Conservation (phyloP, 2,329 filamentous ascomycete species). For the Aspergillus pseudoglaucus region DNA sequence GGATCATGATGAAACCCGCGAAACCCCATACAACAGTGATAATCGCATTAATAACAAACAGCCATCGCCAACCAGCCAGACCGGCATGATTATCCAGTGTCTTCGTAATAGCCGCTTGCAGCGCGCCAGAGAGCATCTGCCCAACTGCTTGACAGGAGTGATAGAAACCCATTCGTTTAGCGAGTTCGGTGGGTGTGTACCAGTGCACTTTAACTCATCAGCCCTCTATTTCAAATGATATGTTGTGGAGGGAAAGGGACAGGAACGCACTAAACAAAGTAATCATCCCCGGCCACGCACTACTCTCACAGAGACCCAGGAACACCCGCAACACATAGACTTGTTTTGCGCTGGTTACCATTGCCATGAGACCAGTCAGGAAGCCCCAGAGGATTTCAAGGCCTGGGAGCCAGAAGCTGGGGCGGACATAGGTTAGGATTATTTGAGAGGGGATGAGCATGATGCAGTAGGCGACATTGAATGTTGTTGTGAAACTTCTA, state of each 20-base stretch:
- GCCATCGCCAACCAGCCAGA: constrained; percentile 31
- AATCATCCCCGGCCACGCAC: constrained; percentile 26
- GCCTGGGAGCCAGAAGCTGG: constrained; percentile 23
- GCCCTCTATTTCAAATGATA: neutral
- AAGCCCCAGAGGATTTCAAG: constrained; percentile 25
- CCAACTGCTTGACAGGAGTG: constrained; percentile 23
- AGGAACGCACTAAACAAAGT: constrained; percentile 20
- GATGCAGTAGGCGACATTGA: constrained; percentile 35
- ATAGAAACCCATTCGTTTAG: constrained; percentile 29
- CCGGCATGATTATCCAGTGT: constrained; percentile 25
- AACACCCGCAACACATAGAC: constrained; percentile 25
- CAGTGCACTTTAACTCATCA: constrained; percentile 21
- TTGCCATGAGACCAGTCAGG: constrained; percentile 23
- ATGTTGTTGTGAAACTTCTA: constrained; percentile 35
- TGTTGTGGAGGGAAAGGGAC: too few relatives aligned
- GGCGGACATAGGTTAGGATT: constrained; percentile 31
- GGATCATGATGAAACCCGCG: constrained; percentile 30
- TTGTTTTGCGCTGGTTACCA: constrained; percentile 22
- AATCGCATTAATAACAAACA: constrained; percentile 34
- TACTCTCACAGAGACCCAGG: constrained; percentile 24
- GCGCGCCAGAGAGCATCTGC: constrained; percentile 25
- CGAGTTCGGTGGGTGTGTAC: constrained; percentile 33
- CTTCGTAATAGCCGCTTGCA: constrained; percentile 25
- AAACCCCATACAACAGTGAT: constrained; percentile 33
- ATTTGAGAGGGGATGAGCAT: constrained; percentile 37